Conservation (phyloP, 495 filamentous ascomycete genomes). For the Neurospora terricola region DNA sequence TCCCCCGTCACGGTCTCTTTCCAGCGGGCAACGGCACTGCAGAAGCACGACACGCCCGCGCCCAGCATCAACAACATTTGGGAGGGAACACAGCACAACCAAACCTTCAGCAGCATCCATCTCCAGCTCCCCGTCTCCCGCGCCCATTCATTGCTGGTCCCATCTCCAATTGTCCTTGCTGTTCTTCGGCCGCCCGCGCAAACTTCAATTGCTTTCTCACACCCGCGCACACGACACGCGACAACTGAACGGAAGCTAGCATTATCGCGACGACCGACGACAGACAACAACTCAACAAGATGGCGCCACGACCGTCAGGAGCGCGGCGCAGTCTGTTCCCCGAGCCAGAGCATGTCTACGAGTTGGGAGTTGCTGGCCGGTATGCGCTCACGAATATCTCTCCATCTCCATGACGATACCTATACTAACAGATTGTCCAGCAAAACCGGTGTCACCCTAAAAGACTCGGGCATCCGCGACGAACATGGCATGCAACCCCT, state of each 20-base stretch:
- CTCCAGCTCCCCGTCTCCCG: not conserved
- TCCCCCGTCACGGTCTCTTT: not conserved
- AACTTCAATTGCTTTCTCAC: not conserved
- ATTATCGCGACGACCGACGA: not conserved
- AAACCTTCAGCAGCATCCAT: not conserved
- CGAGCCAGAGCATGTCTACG: conserved; percentile 36
- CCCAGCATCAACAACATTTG: not conserved
- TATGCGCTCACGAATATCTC: conserved; percentile 13
- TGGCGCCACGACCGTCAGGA: conserved; percentile 25
- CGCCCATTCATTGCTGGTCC: not conserved
- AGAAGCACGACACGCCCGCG: not conserved
- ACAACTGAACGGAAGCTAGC: not conserved
- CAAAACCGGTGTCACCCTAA: conserved; percentile 75
- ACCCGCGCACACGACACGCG: not conserved
- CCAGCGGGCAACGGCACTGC: not conserved
- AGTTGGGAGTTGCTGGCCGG: conserved; percentile 41
- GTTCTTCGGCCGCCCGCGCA: not conserved
- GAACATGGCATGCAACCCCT: conserved; percentile 86
- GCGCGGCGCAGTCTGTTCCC: conserved; percentile 26
- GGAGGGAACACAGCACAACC: too few species aligned
- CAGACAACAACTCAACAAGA: conserved; percentile 6
- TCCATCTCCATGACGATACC: not conserved
- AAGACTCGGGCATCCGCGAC: conserved; percentile 72
- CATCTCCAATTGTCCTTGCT: not conserved
- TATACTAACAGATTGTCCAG: conserved; percentile 11